Evolutionary conservation across 371 early-diverging fungal genomes (phyloP).

Genomic region (Circinella umbellata): DNA sequence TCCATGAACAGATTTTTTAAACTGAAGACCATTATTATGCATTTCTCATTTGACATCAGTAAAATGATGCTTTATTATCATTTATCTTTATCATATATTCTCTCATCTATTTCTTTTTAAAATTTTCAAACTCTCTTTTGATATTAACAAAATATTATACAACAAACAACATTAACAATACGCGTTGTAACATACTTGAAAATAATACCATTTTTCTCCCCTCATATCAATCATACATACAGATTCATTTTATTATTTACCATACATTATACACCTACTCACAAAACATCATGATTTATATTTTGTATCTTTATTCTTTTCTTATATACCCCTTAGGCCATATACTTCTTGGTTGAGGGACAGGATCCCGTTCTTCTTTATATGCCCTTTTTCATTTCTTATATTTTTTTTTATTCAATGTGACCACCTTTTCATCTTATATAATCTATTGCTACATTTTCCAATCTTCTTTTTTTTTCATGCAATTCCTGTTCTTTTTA

Average conservation of each 20-base stretch:
- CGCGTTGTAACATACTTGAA: background rate
- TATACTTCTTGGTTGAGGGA: background rate
- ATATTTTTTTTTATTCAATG: background rate
- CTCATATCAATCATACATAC: background rate
- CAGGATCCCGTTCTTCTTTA: conserved; percentile 8
- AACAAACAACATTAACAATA: no score
- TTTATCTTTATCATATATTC: no score
- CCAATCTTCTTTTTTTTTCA: background rate
- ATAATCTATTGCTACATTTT: background rate
- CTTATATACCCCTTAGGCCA: background rate
- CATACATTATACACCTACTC: background rate
- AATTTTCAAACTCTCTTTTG: no score
- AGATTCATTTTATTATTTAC: background rate
- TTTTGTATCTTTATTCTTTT: background rate
- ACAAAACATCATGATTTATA: background rate
- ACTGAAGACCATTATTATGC: background rate
- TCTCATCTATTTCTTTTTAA: no score
- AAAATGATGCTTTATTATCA: no score
- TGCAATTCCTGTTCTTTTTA: background rate
- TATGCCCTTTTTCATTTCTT: conserved; percentile 8
- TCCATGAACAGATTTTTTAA: no score
- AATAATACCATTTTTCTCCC: no score
- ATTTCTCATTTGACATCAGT: no score
- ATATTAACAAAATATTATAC: no score
- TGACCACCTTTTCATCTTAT: no score